Evolutionary conservation across 495 filamentous ascomycete genomes (phyloP).

Genomic region (Cercophora samala): DNA sequence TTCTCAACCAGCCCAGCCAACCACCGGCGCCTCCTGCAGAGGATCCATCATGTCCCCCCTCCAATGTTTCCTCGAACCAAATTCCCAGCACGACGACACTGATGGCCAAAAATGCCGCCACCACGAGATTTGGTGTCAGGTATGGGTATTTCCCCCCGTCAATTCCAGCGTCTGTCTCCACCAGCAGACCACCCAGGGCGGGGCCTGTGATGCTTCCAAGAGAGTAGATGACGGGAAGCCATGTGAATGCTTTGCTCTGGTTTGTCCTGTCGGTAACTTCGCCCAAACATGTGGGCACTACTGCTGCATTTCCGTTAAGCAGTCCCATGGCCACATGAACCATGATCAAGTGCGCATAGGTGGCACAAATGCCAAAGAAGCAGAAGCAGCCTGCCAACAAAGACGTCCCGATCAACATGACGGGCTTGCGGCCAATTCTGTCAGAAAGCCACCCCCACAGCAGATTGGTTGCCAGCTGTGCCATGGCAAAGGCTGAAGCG

Average conservation of each 20-base stretch:
- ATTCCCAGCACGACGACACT: constrained; percentile 70
- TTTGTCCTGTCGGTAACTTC: constrained; percentile 95
- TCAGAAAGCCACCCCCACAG: constrained; percentile 94
- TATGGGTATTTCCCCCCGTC: constrained; percentile 67
- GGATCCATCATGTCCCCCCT: constrained; percentile 54
- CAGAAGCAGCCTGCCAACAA: constrained; percentile 76
- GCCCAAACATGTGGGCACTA: constrained; percentile 89
- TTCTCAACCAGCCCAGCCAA: constrained; percentile 17
- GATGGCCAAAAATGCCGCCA: constrained; percentile 63
- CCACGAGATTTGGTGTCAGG: constrained; percentile 75
- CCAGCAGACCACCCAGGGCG: constrained; percentile 78
- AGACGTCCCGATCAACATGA: constrained; percentile 82
- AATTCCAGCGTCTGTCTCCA: constrained; percentile 43
- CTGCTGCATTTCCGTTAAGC: constrained; percentile 81
- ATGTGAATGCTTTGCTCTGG: constrained; percentile 86
- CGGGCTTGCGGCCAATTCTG: constrained; percentile 84
- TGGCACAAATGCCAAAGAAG: constrained; percentile 83
- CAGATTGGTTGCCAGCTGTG: constrained; percentile 88
- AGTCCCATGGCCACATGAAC: constrained; percentile 89
- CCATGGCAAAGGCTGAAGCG: constrained; percentile 85
- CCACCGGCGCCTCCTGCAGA: constrained; percentile 17
- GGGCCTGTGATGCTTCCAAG: constrained; percentile 91
- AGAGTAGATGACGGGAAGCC: constrained; percentile 89
- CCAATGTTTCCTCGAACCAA: constrained; percentile 85
- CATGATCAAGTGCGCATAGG: constrained; percentile 72